Evolutionary conservation across 2,329 filamentous ascomycete genomes (phyloP), one percentile per base, ranked within the genome.

Genomic region (Coniochaeta prunicola): DNA sequence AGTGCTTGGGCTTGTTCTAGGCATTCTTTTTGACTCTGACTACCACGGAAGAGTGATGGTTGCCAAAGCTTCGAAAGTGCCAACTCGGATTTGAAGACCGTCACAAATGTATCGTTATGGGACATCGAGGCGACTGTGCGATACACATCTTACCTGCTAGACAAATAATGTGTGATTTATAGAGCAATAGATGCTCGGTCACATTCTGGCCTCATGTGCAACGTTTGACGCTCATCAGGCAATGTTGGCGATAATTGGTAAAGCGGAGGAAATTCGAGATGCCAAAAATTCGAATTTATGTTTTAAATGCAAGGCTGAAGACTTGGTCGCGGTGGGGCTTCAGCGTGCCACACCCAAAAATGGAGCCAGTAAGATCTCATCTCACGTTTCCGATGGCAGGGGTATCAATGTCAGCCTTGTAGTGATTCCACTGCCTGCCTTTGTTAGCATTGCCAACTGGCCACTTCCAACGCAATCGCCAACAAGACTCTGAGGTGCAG

Each of bases 41-140:
- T 86, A 88, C 84, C 87, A 91, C 83, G 73, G 82, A 73, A 80
- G 73, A 79, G 45, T 50, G 63, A 78, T 77, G 80, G 75, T 81
- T 87, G 80, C 80, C 77, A 90, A 91, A 92, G 90, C 90, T 94
- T 94, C 90, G 90, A 94, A 90, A 90, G 89, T 87, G 90, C 90
- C 90, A 67, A 62, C 9, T 38, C 17, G 5, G 4, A 1, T 15
- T 26, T 10, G 3, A 26, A 45, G 40, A 45, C 19, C 4, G 26
- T 28, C 28, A n/a, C 45, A 50, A 21, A 50, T 28, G 24, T 30
- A 30, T 10, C 40, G 24, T 10, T 4, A n/a, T 4, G 19, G 4
- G 19, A 45, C 17, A 13, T 21, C 13, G n/a, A 28, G 13, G 45
- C 45, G n/a, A 15, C 45, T 50, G 9, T 50, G 45, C 45, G 7